phyloP scores from a whole-genome alignment of 768 basidiomycete genomes.

The Naematelia encephala region DNA sequence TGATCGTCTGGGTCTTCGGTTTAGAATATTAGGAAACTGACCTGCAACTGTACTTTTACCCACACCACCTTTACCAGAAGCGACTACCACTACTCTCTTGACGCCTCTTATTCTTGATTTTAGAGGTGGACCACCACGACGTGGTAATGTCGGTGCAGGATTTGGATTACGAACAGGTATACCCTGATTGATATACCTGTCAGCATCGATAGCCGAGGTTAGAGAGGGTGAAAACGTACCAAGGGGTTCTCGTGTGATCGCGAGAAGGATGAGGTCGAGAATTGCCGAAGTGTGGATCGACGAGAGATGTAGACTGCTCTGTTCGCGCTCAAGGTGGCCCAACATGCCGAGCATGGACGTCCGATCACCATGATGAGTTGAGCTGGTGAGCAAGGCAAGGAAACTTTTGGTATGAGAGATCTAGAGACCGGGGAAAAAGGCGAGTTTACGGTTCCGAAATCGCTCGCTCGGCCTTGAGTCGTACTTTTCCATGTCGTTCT shows the following conservation, averaged over 20 bases:
- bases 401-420: too few species aligned
- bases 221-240: constrained; percentile 22
- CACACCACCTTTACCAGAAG: constrained; percentile 92
- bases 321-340: not conserved
- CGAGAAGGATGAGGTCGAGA: too few species aligned
- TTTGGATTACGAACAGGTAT: constrained; percentile 51
- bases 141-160: constrained; percentile 53
- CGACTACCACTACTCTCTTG: constrained; percentile 74
- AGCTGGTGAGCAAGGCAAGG: too few species aligned
- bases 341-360: not conserved
- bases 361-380: not conserved
- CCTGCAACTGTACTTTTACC: constrained; percentile 93
- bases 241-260: constrained; percentile 48
- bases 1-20: too few species aligned
- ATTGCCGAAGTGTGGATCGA: too few species aligned
- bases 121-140: constrained; percentile 49
- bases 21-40: too few species aligned
- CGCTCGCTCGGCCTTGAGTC: too few species aligned
- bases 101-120: constrained; percentile 60
- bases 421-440: too few species aligned
- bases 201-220: too few species aligned
- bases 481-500: too few species aligned
- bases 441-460: too few species aligned
- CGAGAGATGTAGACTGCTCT: constrained; percentile 9
- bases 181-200: constrained; percentile 44